Conservation (phyloP, 176 grass and related monocot genomes). For the Eleusine coracana region DNA sequence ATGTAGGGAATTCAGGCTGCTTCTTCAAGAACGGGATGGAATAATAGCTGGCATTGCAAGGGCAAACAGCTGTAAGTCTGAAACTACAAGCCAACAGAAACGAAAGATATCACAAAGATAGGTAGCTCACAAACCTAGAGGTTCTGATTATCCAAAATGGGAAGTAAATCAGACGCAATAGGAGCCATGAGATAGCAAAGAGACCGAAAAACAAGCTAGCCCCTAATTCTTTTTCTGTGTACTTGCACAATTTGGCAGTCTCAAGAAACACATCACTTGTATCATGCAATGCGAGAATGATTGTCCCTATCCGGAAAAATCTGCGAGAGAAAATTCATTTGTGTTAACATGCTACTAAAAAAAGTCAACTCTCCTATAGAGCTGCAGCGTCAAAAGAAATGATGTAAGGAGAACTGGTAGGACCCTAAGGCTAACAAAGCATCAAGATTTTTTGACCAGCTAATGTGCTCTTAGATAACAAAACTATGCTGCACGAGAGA, state of each 20-base stretch:
- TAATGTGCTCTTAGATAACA: slow-evolving; percentile 14
- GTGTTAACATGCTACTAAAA: slow-evolving; percentile 13
- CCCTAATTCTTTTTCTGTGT: slow-evolving; percentile 83
- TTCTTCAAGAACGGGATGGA: slow-evolving; percentile 54
- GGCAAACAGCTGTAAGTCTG: slow-evolving; percentile 11
- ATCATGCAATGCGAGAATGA: slow-evolving; percentile 96
- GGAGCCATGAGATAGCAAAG: slow-evolving; percentile 90
- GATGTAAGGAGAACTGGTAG: slow-evolving; percentile 1
- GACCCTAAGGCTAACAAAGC: slow-evolving; percentile 20
- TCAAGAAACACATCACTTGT: slow-evolving; percentile 94
- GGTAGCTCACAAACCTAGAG: slow-evolving; percentile 72
- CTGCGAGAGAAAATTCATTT: slow-evolving; percentile 50
- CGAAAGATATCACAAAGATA: slow-evolving; percentile 8
- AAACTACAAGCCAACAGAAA: slow-evolving; percentile 18
- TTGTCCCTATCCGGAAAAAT: slow-evolving; percentile 86
- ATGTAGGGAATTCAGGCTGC: slow-evolving; percentile 59
- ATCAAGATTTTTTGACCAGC: slow-evolving; percentile 16
- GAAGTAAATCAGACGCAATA: slow-evolving; percentile 90
- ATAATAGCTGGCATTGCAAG: slow-evolving; percentile 68
- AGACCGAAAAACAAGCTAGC: slow-evolving; percentile 92
- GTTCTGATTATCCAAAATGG: slow-evolving; percentile 99
- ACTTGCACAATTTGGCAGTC: slow-evolving; percentile 95
- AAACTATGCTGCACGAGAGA: background rate
- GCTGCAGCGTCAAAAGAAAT: slow-evolving; percentile 29
- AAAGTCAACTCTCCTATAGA: slow-evolving; percentile 10